These are phyloP conservation scores for peach (Prunus persica) DNA, from an alignment of 306 rosid species.

Conservation along the genomic window DNA sequence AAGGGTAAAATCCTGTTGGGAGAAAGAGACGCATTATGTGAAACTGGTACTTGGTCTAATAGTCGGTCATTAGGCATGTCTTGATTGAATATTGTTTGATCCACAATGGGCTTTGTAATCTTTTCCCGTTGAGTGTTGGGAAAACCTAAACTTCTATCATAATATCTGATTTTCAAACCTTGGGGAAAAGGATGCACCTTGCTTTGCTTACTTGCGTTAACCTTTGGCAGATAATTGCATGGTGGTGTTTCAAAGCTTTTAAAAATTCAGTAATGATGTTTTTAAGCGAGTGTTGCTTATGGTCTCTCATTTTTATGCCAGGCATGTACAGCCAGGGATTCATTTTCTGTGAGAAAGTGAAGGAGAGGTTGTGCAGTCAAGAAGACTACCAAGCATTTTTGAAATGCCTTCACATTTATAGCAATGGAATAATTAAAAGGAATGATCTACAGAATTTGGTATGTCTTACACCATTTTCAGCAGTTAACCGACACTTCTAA, in stretches of 20 bases:
- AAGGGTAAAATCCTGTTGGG: background rate
- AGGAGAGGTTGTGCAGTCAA: conserved; percentile 72
- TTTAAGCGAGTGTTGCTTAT: conserved; percentile 7
- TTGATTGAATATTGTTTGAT: background rate
- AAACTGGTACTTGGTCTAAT: background rate
- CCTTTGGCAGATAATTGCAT: background rate
- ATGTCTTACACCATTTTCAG: conserved; percentile 30
- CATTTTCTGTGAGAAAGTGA: conserved; percentile 84
- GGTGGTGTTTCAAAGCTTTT: background rate
- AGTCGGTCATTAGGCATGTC: background rate
- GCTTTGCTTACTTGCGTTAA: background rate
- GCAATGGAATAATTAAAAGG: conserved; percentile 86
- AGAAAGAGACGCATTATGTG: background rate
- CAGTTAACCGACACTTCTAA: conserved; percentile 12
- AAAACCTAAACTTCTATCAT: background rate
- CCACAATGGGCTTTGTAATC: background rate
- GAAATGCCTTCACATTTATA: conserved; percentile 84
- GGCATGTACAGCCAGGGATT: conserved; percentile 77
- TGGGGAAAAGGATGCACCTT: background rate
- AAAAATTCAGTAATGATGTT: background rate
- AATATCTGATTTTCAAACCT: background rate
- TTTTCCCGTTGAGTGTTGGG: background rate
- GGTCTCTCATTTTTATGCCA: conserved; percentile 38
- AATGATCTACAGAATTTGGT: conserved; percentile 84
- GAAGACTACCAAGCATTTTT: conserved; percentile 85